Base-by-base conservation (phyloP, 306 rosid genomes). In the Rosa multiflora region DNA sequence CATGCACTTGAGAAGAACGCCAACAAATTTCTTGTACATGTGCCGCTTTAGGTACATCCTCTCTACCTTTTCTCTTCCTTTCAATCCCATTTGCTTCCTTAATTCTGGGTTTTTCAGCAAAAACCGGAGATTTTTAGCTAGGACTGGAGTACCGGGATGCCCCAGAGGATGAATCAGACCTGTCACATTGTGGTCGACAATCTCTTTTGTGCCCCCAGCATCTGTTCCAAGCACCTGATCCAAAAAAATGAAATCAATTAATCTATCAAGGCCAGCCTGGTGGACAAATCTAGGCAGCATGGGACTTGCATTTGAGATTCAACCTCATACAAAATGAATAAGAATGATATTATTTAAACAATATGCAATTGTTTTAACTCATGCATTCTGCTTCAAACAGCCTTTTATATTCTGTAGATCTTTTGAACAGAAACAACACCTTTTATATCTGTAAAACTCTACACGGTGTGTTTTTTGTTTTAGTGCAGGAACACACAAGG, bases 141-240 rank as follows among this genome's bases (percentile, higher is more conserved):
- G 92, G 35, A 75, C 78, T 15, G 6, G 85, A 56, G 85, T 88
- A 76, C 97, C 97, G 6, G 61, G 51, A 17, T 83, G 91, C 55
- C 97, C 94, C 3, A 80, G 35, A 23, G 97, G 93, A 84, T 92
- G 97, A 85, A 89, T 89, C 82, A 94, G 90, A 74, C 98, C 97
- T 6, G 89, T 90, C 52, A 90, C 89, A 43, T 89, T 92, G 81
- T 90, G 90, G 75, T 94, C 98, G 11, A 94, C 97, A 82, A 94
- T 92, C 83, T 89, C 98, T 80, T 78, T 88, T 5, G 98, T 94
- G 53, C 97, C 98, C 23, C 98, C 98, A 21, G 89, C 91, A 48
- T 94, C 89, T 40, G 97, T 94, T 86, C 98, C 98, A 63, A 94
- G 88, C 75, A 94, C 97, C 97, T 94, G 88, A 51, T 55, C 72